phyloP scores from a whole-genome alignment of 176 grass and related monocot species.

The Phyllostachys edulis region DNA sequence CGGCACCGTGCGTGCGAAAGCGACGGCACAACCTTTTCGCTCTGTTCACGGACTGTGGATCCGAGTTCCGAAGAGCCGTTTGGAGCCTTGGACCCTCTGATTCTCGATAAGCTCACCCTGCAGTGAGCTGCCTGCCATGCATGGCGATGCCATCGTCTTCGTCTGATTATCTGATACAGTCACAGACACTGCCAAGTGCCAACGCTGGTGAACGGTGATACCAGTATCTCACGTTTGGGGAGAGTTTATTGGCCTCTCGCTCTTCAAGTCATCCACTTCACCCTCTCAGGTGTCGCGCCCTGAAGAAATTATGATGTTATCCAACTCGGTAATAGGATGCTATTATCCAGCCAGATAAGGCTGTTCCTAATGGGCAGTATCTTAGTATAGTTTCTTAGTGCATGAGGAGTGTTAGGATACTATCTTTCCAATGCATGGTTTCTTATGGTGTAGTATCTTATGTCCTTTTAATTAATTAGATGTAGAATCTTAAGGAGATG shows the following conservation, averaged over 20 bases:
- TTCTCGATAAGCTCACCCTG: not conserved
- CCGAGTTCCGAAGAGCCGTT: conserved; percentile 18
- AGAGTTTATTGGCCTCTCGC: not conserved
- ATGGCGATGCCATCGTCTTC: not conserved
- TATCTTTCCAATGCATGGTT: no score
- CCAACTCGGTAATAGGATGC: not conserved
- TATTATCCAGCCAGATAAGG: not conserved
- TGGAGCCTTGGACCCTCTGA: not conserved
- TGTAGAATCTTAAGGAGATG: no score
- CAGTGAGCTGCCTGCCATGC: not conserved
- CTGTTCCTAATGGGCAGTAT: no score
- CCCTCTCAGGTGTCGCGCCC: no score
- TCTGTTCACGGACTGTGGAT: not conserved
- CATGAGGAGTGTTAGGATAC: no score
- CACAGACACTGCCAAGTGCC: no score
- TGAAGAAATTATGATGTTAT: not conserved
- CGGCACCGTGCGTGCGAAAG: not conserved
- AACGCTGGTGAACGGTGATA: no score
- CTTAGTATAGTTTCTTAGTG: no score
- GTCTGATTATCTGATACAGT: not conserved
- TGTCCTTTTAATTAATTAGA: no score
- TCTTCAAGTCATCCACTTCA: no score
- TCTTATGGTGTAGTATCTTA: no score
- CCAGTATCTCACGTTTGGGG: no score
- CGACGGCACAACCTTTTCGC: not conserved